These are phyloP conservation scores for Amanita rubescens DNA, from an alignment of 768 basidiomycete species.

Conservation along the genomic window DNA sequence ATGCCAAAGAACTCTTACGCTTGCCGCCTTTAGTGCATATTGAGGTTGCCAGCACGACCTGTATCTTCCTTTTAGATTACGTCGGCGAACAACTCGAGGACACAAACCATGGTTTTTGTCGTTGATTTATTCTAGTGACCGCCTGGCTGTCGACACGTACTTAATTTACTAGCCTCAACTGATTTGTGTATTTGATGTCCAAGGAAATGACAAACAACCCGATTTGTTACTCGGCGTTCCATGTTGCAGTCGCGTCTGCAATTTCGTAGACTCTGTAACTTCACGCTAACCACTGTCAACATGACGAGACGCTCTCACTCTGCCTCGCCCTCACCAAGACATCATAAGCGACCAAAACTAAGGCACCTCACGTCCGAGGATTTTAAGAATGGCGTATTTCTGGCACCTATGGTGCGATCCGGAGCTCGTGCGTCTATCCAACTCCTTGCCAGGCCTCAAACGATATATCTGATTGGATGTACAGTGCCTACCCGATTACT, in stretches of 20 bases:
- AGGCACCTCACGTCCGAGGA: constrained; percentile 61
- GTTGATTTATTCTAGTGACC: too few relatives aligned
- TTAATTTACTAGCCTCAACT: too few relatives aligned
- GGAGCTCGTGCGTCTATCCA: constrained; percentile 59
- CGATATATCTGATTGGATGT: constrained; percentile 10
- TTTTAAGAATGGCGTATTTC: constrained; percentile 83
- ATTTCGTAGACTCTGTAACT: background rate
- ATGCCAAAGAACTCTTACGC: constrained; percentile 41
- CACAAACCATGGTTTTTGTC: background rate
- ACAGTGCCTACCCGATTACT: constrained; percentile 81
- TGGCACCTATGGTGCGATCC: constrained; percentile 99
- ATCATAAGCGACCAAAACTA: constrained; percentile 46
- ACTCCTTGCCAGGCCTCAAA: constrained; percentile 3
- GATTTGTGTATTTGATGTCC: background rate
- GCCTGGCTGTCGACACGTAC: too few relatives aligned
- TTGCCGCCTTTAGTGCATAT: constrained; percentile 95
- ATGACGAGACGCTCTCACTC: constrained; percentile 53
- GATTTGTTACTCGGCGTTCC: background rate
- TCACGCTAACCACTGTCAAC: background rate
- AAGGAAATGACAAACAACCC: background rate
- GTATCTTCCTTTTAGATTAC: too few relatives aligned
- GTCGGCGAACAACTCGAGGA: too few relatives aligned
- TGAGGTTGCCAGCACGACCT: too few relatives aligned
- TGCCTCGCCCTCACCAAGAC: constrained; percentile 38
- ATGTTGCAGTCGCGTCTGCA: background rate